A percentile compares a stretch with the other conserved stretches of the same genome.
Conservation (phyloP, 441 rosid species). For the Lepidium campestre region DNA sequence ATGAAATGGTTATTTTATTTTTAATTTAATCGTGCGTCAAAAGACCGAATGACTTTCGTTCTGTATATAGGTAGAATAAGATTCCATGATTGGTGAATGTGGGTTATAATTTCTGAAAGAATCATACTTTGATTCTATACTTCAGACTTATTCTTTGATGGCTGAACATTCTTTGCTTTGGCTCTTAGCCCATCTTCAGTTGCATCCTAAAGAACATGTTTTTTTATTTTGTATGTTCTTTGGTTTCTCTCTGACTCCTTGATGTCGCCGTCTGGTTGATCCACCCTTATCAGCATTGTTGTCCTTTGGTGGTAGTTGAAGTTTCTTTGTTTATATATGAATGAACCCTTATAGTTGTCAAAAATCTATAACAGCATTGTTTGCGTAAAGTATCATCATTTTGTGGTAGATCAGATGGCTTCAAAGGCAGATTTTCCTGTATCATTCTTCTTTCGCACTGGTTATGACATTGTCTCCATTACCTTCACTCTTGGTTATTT, state of each 20-base stretch:
- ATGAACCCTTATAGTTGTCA: neutral
- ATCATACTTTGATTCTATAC: slow-evolving; percentile 16
- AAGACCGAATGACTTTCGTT: slow-evolving; percentile 1
- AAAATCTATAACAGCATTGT: no score
- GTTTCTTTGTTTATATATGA: neutral
- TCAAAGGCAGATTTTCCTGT: neutral
- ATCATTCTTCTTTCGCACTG: neutral
- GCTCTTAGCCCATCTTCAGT: neutral
- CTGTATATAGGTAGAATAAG: slow-evolving; percentile 10
- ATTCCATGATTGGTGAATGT: slow-evolving; percentile 23
- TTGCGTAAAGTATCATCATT: slow-evolving; percentile 1
- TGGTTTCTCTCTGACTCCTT: neutral
- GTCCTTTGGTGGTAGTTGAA: slow-evolving; percentile 12
- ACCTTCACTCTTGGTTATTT: neutral
- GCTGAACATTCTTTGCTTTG: slow-evolving; percentile 12
- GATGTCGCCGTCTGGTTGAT: neutral
- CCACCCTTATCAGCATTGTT: slow-evolving; percentile 18
- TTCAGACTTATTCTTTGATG: neutral
- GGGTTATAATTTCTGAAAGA: slow-evolving; percentile 8
- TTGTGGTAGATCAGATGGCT: neutral
- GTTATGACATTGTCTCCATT: neutral
- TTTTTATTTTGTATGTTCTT: neutral
- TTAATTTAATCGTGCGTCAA: neutral
- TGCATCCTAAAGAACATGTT: neutral
- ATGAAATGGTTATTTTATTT: neutral